Base-by-base conservation (phyloP, 108 stramenopile species). In the Nitzschia inconspicua region DNA sequence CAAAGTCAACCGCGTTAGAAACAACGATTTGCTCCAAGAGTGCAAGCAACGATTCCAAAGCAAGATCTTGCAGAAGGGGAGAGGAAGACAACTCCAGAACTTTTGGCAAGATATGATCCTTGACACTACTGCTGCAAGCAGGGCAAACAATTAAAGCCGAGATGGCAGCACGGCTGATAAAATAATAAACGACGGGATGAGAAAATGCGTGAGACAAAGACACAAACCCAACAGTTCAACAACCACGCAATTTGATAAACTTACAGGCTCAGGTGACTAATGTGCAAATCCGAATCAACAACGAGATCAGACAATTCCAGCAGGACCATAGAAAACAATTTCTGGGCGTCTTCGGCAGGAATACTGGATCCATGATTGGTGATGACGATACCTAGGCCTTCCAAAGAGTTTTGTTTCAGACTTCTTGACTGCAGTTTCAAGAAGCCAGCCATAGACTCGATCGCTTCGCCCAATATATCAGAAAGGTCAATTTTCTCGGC, bases 281-380 rank as follows among this genome's bases (percentile, higher is more conserved):
- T 61, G 65, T 97, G 95, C 18, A 98, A 74, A 69, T 99, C 98
- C n/a, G 76, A 68, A 63, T 95, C 95, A 14, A 79, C 61, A 34
- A 98, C 73, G 28, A 96, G 65, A 46, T 63, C 42, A 8, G 94
- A 76, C 22, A 93, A 63, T 37, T 96, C 95, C 46, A 66, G 65
- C 29, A 97, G 66, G 10, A 95, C 72, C 20, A 69, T 70, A 30
- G 83, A 83, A 61, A 78, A 90, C 39, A 94, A 61, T 20, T 59
- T 52, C 18, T 73, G 60, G 28, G 72, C 62, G 37, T 59, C 54
- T 20, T 44, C 44, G 34, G 44, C 11, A 24, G 54, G 28, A 63
- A 53, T 50, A 9, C 55, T 53, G 9, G 42, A n/a, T 29, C 82
- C 73, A 53, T 85, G 87, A 40, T 81, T 62, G 24, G 68, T 72